Conservation (phyloP, 805 yeast species). For the Metschnikowia lochheadii region DNA sequence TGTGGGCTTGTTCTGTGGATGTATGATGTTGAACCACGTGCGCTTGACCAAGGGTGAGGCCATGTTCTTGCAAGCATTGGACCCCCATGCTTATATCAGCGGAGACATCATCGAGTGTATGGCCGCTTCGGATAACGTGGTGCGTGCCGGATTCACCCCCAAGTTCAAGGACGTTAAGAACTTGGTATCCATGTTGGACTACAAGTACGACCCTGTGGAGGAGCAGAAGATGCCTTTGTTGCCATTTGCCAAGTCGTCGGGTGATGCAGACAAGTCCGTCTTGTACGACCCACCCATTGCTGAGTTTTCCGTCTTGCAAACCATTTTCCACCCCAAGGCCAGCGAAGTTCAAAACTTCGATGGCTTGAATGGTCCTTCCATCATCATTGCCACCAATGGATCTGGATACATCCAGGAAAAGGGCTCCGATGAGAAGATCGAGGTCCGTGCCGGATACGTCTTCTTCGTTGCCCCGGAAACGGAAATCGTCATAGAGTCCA, state of each 20-base stretch:
- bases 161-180: slow-evolving; percentile 93
- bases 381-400: slow-evolving; percentile 81
- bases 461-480: slow-evolving; percentile 80
- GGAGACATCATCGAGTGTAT: slow-evolving; percentile 99
- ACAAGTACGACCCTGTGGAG: slow-evolving; percentile 81
- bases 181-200: slow-evolving; percentile 87
- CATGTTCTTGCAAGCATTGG: slow-evolving; percentile 92
- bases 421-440: slow-evolving; percentile 29
- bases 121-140: slow-evolving; percentile 99
- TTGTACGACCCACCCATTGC: slow-evolving; percentile 95
- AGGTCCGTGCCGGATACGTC: slow-evolving; percentile 68
- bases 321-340: slow-evolving; percentile 48
- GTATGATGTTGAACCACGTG: slow-evolving; percentile 87
- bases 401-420: slow-evolving; percentile 53
- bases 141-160: slow-evolving; percentile 99
- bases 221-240: slow-evolving; percentile 85
- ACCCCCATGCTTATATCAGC: slow-evolving; percentile 95
- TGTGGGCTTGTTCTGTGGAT: slow-evolving; percentile 94
- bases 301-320: slow-evolving; percentile 91
- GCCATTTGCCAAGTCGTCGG: slow-evolving; percentile 54
- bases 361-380: slow-evolving; percentile 80
- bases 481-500: slow-evolving; percentile 55
- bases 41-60: slow-evolving; percentile 85
- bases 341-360: slow-evolving; percentile 53
- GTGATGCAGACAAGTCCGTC: slow-evolving; percentile 56